Conservation (phyloP, 176 grass and related monocot species). For the Hyparrhenia diplandra region DNA sequence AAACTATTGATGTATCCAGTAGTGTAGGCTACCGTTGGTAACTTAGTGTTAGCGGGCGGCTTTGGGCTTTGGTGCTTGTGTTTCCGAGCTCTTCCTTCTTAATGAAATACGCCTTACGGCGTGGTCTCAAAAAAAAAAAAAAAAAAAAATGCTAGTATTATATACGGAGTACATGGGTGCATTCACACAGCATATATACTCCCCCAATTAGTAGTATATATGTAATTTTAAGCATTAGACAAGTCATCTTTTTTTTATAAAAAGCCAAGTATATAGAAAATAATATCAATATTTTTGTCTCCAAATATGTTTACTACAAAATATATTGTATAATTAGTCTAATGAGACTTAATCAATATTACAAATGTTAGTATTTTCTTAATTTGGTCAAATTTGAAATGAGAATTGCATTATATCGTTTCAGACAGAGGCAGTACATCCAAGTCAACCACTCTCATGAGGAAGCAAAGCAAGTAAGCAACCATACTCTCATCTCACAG, state of each 20-base stretch:
- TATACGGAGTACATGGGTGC: not conserved
- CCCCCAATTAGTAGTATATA: no score
- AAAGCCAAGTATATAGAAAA: not conserved
- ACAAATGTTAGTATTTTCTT: not conserved
- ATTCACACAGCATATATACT: no score
- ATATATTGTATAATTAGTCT: not conserved
- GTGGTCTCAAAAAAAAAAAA: no score
- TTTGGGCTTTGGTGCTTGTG: no score
- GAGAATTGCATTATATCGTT: no score
- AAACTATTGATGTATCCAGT: no score
- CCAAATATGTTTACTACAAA: not conserved
- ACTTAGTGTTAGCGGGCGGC: no score
- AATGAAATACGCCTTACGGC: no score
- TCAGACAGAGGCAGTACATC: not conserved
- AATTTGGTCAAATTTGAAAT: not conserved
- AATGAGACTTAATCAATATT: not conserved
- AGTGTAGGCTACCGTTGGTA: no score
- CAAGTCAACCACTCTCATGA: not conserved
- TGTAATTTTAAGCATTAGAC: not conserved
- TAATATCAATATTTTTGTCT: not conserved
- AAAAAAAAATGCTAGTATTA: not conserved
- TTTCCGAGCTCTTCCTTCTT: no score
- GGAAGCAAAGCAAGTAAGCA: not conserved
- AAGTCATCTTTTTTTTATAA: not conserved
- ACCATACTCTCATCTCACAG: not conserved